A percentile compares a stretch with the other conserved stretches of the same genome.
phyloP scores from a whole-genome alignment of 306 rosid genomes.

The Rosa rugosa region DNA sequence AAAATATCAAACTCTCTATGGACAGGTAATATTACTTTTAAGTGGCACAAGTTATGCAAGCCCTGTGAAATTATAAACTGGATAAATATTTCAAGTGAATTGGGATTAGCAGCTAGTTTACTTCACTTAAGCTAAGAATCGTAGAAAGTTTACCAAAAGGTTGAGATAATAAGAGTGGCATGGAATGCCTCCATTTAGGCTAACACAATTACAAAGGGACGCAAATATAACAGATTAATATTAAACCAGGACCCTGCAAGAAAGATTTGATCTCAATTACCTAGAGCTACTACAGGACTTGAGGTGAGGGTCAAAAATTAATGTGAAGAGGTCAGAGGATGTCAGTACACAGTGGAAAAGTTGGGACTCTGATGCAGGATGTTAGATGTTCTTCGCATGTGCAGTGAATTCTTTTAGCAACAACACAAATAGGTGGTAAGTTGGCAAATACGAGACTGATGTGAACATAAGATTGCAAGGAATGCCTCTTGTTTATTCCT shows the following conservation, averaged over 20 bases:
- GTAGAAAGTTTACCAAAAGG: too few species aligned
- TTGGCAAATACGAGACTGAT: background rate
- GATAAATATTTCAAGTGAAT: background rate
- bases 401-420: background rate
- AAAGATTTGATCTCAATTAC: background rate
- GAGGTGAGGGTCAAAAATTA: background rate
- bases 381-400: background rate
- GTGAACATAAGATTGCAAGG: background rate
- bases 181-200: background rate
- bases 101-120: background rate
- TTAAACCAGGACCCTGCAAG: background rate
- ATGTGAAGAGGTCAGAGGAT: background rate
- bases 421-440: background rate
- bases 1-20: background rate
- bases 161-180: background rate
- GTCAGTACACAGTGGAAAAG: background rate
- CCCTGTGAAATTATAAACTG: background rate
- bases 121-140: background rate
- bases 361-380: background rate
- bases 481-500: background rate
- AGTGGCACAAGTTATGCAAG: background rate
- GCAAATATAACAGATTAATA: background rate
- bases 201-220: background rate
- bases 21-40: background rate
- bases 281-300: background rate